phyloP scores from a whole-genome alignment of 148 eudicot species.

The Diospyros kaki region DNA sequence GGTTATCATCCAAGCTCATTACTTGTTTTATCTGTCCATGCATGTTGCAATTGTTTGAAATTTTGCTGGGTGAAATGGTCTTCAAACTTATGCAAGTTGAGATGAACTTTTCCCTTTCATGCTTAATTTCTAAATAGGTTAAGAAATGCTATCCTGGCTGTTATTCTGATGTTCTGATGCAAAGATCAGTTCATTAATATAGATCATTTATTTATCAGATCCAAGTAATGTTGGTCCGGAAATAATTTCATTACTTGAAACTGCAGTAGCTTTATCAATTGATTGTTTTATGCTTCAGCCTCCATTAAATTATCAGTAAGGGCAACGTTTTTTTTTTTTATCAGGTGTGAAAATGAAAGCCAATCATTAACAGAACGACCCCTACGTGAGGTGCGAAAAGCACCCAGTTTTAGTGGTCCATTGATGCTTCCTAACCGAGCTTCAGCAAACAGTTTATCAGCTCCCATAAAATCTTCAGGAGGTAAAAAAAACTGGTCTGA shows the following conservation, averaged over 20 bases:
- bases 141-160: not conserved
- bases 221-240: not conserved
- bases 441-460: conserved; percentile 96
- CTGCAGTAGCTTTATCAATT: not conserved
- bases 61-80: not conserved
- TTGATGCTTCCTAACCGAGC: conserved; percentile 85
- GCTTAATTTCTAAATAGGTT: not conserved
- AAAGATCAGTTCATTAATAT: not conserved
- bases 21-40: not conserved
- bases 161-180: not conserved
- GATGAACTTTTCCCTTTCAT: not conserved
- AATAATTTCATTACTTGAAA: not conserved
- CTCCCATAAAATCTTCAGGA: conserved; percentile 90
- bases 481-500: conserved; percentile 34
- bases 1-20: conserved; percentile 34
- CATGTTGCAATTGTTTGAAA: not conserved
- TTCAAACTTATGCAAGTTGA: not conserved
- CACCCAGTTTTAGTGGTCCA: conserved; percentile 93
- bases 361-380: conserved; percentile 42
- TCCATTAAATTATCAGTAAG: not conserved
- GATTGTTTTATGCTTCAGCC: not conserved
- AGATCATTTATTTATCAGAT: not conserved
- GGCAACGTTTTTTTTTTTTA: conserved; percentile 13
- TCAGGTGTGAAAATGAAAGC: conserved; percentile 68
- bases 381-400: conserved; percentile 49